These are phyloP conservation scores for Phytopythium aichiense DNA, from an alignment of 352 stramenopile species.

Conservation along the genomic window DNA sequence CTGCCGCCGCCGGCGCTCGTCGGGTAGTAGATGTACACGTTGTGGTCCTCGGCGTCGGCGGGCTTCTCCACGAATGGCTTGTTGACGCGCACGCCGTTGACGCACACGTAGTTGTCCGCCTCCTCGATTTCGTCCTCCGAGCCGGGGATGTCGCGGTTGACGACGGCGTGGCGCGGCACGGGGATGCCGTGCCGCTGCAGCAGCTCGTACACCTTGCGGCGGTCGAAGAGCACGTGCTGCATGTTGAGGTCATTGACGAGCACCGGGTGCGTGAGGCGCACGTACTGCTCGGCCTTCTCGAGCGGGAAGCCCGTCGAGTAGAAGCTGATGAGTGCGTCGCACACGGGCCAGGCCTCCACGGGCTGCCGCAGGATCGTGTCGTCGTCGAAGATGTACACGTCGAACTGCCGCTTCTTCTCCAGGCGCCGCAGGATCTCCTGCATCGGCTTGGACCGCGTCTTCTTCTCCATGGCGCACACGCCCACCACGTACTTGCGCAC, in stretches of 20 bases:
- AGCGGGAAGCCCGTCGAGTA: conserved; percentile 98
- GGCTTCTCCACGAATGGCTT: conserved; percentile 99
- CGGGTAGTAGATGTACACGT: conserved; percentile 99
- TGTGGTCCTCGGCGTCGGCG: conserved; percentile 99
- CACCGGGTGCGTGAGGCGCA: conserved; percentile 93
- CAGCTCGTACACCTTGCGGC: conserved; percentile 95
- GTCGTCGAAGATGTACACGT: conserved; percentile 98
- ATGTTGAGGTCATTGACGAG: conserved; percentile 98
- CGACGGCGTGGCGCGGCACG: conserved; percentile 94
- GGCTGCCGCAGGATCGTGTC: conserved; percentile 93
- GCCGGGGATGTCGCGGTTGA: conserved; percentile 90
- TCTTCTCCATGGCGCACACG: conserved; percentile 99
- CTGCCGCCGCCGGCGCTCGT: conserved; percentile 96
- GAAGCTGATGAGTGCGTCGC: conserved; percentile 98
- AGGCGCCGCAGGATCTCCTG: conserved; percentile 94
- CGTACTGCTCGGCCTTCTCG: conserved; percentile 96
- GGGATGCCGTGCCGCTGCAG: conserved; percentile 93
- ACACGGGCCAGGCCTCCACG: conserved; percentile 94
- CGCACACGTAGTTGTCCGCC: conserved; percentile 77
- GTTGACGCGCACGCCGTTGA: conserved; percentile 96
- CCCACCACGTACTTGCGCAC: conserved; percentile 87
- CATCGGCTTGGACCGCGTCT: conserved; percentile 97
- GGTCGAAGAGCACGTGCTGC: conserved; percentile 95
- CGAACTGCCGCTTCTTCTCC: conserved; percentile 91
- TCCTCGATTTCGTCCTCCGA: conserved; percentile 67